phyloP scores from a whole-genome alignment of 164 flowering plant genomes.

The Aristolochia contorta region DNA sequence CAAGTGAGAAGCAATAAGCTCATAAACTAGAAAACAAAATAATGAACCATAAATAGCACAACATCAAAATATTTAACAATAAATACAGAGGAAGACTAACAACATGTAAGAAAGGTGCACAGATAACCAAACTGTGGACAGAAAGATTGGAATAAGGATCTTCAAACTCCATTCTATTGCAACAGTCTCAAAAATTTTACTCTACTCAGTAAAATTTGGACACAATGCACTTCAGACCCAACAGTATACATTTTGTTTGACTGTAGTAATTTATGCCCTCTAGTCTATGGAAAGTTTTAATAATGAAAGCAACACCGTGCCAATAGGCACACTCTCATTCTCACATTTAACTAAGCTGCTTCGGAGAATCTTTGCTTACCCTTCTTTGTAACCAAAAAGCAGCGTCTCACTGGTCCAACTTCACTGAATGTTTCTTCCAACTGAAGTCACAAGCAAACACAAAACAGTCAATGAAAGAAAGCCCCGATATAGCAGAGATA shows the following conservation, averaged over 20 bases:
- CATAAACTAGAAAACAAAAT: neutral
- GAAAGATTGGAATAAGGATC: neutral
- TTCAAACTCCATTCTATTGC: no score
- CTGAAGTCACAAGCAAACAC: conserved; percentile 13
- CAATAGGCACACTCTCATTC: neutral
- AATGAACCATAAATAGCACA: neutral
- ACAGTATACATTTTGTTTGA: neutral
- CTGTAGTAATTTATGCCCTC: neutral
- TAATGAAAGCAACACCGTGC: neutral
- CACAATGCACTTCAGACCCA: neutral
- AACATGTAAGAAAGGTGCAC: neutral
- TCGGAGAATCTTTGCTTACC: conserved; percentile 23
- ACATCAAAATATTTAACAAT: neutral
- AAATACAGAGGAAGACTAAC: neutral
- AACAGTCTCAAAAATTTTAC: no score
- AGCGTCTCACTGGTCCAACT: conserved; percentile 82
- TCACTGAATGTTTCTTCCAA: conserved; percentile 79
- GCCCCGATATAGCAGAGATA: neutral
- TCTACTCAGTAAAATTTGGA: neutral
- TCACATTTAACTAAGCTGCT: neutral
- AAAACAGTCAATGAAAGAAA: neutral
- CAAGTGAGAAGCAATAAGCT: neutral
- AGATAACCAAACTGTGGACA: neutral
- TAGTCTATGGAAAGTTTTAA: no score
- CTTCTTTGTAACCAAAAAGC: conserved; percentile 75